Evolutionary conservation across 768 basidiomycete species (phyloP), one percentile per base, ranked within the genome.

Genomic region (Tulasnella sp.): DNA sequence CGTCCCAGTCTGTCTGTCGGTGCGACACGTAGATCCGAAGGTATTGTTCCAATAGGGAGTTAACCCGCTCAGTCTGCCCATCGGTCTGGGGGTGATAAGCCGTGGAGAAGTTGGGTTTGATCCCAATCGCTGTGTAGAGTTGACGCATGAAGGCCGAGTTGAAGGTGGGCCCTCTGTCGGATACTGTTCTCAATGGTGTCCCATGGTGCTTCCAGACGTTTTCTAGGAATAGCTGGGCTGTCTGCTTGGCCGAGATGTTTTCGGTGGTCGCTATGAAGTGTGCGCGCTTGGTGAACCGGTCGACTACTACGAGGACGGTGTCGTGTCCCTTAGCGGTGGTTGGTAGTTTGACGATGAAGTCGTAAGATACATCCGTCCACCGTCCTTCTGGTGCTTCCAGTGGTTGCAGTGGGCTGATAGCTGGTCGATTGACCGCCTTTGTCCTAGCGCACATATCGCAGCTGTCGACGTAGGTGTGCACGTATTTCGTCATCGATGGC

Each of bases 51-150:
- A 75, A 41, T 0, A 50, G 60, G 52, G 70, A 71, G 63, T 73
- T 74, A 17, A 70, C 21, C 0, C 68, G 59, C 63, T 75, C 71
- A 0, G 68, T 73, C 61, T 73, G 74, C 1, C 72, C 73, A 61
- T 75, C 72, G 3, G 71, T 67, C 59, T 75, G 73, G 0, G 73
- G 74, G 58, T 76, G 75, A 50, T 73, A 69, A 0, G 70, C 63
- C 0, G 71, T 71, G 1, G 74, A 70, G 0, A 73, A 44, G 4
- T 61, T 64, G 51, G 63, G 55, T 2, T 56, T 26, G 4, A 65
- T 61, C 0, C 67, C 68, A 15, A 71, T 61, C 1, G 30, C 3
- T 2, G 47, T 24, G 10, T 65, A 59, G 1, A 71, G 53, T n/a
- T 63, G 54, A 58, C 63, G 61, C 68, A 70, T 72, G 61, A 73